Evolutionary conservation across 495 filamentous ascomycete species (phyloP).

Genomic region (Cudoniella acicularis): DNA sequence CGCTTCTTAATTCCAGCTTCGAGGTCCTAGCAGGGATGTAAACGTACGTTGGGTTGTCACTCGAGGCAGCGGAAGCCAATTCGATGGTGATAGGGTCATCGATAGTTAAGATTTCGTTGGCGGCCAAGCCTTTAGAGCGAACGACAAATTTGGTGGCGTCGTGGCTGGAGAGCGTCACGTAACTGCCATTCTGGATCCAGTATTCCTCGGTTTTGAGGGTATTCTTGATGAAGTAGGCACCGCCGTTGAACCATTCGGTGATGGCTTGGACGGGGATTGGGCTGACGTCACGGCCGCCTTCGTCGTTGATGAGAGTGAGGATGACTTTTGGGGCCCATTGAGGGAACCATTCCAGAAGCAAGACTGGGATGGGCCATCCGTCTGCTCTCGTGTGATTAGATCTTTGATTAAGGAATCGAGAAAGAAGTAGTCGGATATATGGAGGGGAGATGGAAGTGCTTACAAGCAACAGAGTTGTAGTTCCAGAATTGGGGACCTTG

Average conservation of each 20-base stretch:
- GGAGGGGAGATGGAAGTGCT: not conserved
- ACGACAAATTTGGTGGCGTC: conserved; percentile 4
- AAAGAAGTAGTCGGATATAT: too few relatives aligned
- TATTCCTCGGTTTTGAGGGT: not conserved
- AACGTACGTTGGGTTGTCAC: not conserved
- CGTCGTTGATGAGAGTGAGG: conserved; percentile 2
- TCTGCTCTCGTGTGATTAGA: not conserved
- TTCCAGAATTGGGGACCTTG: conserved; percentile 4
- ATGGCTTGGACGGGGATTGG: conserved; percentile 1
- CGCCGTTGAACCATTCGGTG: conserved; percentile 4
- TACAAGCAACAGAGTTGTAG: not conserved
- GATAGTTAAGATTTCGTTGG: not conserved
- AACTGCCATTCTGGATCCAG: not conserved
- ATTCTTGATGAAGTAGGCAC: conserved; percentile 4
- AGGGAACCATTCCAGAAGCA: conserved; percentile 1
- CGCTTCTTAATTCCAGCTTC: not conserved
- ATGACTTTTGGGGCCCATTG: not conserved
- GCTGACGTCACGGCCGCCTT: not conserved
- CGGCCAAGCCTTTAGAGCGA: not conserved
- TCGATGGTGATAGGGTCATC: conserved; percentile 3
- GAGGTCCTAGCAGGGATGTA: not conserved
- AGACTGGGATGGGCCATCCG: conserved; percentile 1
- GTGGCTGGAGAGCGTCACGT: not conserved
- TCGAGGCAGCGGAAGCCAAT: not conserved
- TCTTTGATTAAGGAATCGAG: not conserved